Evolutionary conservation across 2,329 filamentous ascomycete species (phyloP).

Genomic region (Rutstroemia sp.): DNA sequence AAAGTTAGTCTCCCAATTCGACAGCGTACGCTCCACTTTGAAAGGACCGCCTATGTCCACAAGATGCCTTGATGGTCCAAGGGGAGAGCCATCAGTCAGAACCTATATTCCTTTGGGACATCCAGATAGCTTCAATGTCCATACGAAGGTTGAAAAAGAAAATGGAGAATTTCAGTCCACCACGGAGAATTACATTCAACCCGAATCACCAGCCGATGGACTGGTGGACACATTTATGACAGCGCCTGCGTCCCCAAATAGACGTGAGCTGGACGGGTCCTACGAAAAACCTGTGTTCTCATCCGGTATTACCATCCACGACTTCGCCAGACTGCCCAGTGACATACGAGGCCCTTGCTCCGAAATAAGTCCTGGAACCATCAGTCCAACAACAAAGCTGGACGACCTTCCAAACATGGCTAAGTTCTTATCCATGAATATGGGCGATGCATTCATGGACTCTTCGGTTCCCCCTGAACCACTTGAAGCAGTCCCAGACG

Average conservation of each 20-base stretch:
- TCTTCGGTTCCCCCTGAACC: neutral
- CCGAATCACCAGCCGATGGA: neutral
- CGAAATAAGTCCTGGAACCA: conserved; percentile 6
- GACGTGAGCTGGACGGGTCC: conserved; percentile 1
- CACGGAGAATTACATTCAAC: neutral
- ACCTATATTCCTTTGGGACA: neutral
- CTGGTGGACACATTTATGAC: neutral
- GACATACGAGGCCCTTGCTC: conserved; percentile 2
- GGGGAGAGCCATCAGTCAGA: neutral
- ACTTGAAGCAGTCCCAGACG: neutral
- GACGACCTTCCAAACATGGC: neutral
- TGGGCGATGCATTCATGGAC: neutral
- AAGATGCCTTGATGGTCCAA: neutral
- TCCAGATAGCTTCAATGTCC: neutral
- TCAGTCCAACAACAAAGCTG: neutral
- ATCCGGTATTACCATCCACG: neutral
- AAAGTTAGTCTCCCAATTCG: too few relatives aligned
- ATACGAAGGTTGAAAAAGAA: neutral
- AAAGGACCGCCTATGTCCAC: neutral
- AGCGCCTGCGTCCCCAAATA: conserved; percentile 3
- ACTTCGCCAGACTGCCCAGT: neutral
- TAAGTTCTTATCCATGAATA: conserved; percentile 2
- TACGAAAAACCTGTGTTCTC: conserved; percentile 1
- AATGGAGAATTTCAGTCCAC: neutral
- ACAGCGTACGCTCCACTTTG: neutral